Conservation (phyloP, 495 filamentous ascomycete genomes). For the Penicillium cosmopolitanum region DNA sequence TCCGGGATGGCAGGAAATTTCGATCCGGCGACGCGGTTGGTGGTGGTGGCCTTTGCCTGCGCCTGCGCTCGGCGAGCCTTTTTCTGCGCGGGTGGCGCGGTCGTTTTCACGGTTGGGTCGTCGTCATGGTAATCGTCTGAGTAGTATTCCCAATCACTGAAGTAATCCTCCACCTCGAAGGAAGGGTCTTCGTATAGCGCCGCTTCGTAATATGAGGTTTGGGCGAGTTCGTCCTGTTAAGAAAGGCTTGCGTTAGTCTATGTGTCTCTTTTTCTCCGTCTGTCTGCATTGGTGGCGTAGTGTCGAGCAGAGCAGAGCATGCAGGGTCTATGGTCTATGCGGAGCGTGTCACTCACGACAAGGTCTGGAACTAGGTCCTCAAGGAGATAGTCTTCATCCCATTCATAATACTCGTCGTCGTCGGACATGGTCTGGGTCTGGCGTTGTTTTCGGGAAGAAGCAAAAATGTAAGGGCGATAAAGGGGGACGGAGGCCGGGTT, state of each 20-base stretch:
- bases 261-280: slow-evolving; percentile 2
- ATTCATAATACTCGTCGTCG: slow-evolving; percentile 54
- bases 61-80: slow-evolving; percentile 18
- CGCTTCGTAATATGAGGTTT: slow-evolving; percentile 46
- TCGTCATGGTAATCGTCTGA: slow-evolving; percentile 57
- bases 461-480: not conserved
- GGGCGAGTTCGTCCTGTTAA: slow-evolving; percentile 55
- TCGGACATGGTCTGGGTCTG: slow-evolving; percentile 45
- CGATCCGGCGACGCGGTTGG: not conserved
- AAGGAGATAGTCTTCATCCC: slow-evolving; percentile 46
- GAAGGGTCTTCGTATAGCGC: slow-evolving; percentile 44
- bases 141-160: slow-evolving; percentile 54
- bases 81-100: slow-evolving; percentile 14
- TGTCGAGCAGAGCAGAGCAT: no score
- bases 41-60: not conserved
- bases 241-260: slow-evolving; percentile 3
- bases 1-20: slow-evolving; percentile 26
- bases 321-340: not conserved
- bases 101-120: slow-evolving; percentile 36
- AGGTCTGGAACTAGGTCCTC: slow-evolving; percentile 47
- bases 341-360: slow-evolving; percentile 38
- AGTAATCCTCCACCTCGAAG: slow-evolving; percentile 47
- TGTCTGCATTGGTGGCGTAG: not conserved
- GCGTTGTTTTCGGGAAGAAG: not conserved
- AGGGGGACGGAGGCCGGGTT: not conserved